Evolutionary conservation across 768 basidiomycete species (phyloP).

Genomic region (Pleurotus tuoliensis): DNA sequence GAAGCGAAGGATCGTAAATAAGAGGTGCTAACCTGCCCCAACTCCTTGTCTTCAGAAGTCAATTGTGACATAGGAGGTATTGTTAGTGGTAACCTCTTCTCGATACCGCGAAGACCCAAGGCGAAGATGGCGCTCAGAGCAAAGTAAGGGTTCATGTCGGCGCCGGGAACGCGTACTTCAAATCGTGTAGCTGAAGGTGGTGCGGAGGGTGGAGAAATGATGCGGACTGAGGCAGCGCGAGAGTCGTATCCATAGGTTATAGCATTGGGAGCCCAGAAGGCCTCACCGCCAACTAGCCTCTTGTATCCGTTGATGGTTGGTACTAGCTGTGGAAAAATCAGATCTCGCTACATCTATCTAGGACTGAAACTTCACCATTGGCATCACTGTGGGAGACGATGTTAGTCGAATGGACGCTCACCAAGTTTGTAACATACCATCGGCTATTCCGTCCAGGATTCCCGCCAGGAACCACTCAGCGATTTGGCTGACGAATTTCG

Average conservation of each 20-base stretch:
- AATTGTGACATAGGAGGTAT: constrained; percentile 67
- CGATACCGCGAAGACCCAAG: constrained; percentile 84
- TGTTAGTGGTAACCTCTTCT: constrained; percentile 64
- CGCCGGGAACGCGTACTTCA: constrained; percentile 93
- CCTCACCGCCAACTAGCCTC: constrained; percentile 88
- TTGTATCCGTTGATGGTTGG: constrained; percentile 98
- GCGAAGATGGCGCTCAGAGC: constrained; percentile 85
- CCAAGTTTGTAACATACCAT: constrained; percentile 48
- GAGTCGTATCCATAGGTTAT: constrained; percentile 96
- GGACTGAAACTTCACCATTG: constrained; percentile 48
- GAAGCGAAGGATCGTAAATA: constrained; percentile 8
- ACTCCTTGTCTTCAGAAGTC: constrained; percentile 50
- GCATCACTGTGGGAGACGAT: constrained; percentile 55
- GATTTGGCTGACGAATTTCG: constrained; percentile 75
- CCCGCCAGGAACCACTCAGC: constrained; percentile 96
- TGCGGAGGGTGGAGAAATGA: constrained; percentile 90
- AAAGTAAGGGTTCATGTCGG: constrained; percentile 95
- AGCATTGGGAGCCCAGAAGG: constrained; percentile 92
- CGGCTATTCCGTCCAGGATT: constrained; percentile 81
- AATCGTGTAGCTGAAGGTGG: constrained; percentile 79
- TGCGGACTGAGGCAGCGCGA: constrained; percentile 85
- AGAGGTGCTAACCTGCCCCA: constrained; percentile 42
- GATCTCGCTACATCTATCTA: too few species aligned
- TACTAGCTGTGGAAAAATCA: constrained; percentile 46
- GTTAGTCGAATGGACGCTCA: background rate